These are phyloP conservation scores for Claviceps maximensis DNA, from an alignment of 2,329 filamentous ascomycete genomes.

Conservation along the genomic window DNA sequence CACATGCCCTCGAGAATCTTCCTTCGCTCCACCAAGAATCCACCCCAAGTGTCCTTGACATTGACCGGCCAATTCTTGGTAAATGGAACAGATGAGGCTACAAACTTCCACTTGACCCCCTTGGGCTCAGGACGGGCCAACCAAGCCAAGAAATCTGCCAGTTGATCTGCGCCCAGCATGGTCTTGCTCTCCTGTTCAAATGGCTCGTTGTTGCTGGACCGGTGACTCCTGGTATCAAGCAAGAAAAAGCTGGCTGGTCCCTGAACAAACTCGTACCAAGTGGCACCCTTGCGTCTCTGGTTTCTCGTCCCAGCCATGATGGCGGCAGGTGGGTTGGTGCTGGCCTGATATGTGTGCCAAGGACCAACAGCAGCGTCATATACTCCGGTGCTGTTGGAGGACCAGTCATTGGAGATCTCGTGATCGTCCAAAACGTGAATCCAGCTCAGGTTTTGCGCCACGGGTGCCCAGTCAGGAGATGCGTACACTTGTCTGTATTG, in stretches of 20 bases:
- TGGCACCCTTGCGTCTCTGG: slow-evolving; percentile 39
- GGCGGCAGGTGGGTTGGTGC: slow-evolving; percentile 65
- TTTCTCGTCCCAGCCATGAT: slow-evolving; percentile 31
- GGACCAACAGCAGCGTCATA: slow-evolving; percentile 60
- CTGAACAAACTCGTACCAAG: slow-evolving; percentile 81
- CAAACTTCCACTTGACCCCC: slow-evolving; percentile 84
- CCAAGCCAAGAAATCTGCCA: slow-evolving; percentile 67
- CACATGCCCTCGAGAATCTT: slow-evolving; percentile 83
- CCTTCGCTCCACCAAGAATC: slow-evolving; percentile 70
- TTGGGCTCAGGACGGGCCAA: slow-evolving; percentile 56
- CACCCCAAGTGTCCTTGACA: slow-evolving; percentile 83
- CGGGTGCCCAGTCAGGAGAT: slow-evolving; percentile 76
- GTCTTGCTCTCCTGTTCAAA: slow-evolving; percentile 56
- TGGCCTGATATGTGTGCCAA: slow-evolving; percentile 74
- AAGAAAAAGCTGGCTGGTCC: slow-evolving; percentile 92
- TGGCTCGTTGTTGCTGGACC: slow-evolving; percentile 51
- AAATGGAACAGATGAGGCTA: slow-evolving; percentile 83
- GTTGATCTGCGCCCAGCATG: slow-evolving; percentile 73
- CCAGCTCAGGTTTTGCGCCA: slow-evolving; percentile 77
- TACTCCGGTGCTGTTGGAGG: slow-evolving; percentile 43
- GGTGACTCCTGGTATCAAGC: slow-evolving; percentile 80
- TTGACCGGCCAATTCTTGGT: slow-evolving; percentile 96
- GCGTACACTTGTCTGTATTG: slow-evolving; percentile 95
- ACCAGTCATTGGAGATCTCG: slow-evolving; percentile 81
- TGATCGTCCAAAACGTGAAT: slow-evolving; percentile 95